Conservation (phyloP, 169 alveolate genomes). For the Plasmodium malariae region DNA sequence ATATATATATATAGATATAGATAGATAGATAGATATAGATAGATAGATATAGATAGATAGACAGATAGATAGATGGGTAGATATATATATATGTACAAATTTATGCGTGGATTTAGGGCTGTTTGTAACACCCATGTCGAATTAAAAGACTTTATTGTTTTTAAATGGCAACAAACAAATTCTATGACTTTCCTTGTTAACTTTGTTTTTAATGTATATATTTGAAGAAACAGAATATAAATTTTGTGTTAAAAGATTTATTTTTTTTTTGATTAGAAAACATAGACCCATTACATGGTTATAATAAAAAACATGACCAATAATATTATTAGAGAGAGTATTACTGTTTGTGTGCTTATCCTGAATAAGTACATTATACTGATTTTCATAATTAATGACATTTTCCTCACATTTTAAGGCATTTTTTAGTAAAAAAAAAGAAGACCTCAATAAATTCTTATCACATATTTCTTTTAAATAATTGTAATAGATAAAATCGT, state of each 20-base stretch:
- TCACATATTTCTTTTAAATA: conserved; percentile 35
- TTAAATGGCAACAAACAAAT: conserved; percentile 27
- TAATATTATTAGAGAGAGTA: background rate
- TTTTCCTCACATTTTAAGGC: background rate
- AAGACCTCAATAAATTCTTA: conserved; percentile 29
- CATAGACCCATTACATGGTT: conserved; percentile 65
- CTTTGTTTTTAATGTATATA: conserved; percentile 38
- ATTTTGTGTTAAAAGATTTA: conserved; percentile 13
- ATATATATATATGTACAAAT: too few species aligned
- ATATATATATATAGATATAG: background rate
- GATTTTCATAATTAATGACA: conserved; percentile 20
- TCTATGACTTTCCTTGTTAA: conserved; percentile 11
- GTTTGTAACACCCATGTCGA: too few species aligned
- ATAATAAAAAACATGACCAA: conserved; percentile 59
- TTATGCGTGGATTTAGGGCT: too few species aligned
- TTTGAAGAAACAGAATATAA: conserved; percentile 27
- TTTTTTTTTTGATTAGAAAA: conserved; percentile 45
- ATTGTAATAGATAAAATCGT: conserved; percentile 20
- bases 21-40: too few species aligned
- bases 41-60: too few species aligned
- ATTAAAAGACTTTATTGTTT: too few species aligned
- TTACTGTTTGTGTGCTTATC: background rate
- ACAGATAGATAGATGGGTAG: too few species aligned
- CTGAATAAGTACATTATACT: conserved; percentile 24
- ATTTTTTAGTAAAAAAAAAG: conserved; percentile 66